Conservation (phyloP, 2,329 filamentous ascomycete genomes). For the Pezicula rhizophila region DNA sequence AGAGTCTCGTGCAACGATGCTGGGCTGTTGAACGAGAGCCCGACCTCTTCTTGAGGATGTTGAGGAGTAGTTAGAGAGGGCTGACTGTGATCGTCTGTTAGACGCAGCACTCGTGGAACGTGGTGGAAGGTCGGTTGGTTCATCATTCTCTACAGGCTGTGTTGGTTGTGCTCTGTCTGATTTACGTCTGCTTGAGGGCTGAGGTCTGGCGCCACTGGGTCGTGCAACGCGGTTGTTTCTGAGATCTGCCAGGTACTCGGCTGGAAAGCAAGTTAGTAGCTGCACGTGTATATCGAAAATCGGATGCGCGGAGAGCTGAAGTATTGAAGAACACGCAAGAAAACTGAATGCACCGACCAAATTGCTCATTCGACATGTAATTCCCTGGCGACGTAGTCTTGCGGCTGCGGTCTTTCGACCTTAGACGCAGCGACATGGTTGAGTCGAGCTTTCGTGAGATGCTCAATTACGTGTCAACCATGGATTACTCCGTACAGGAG, state of each 20-base stretch:
- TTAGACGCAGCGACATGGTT: constrained; percentile 23
- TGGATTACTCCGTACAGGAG: not conserved
- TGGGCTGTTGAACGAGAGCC: constrained; percentile 20
- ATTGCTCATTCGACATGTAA: constrained; percentile 63
- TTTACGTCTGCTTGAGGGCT: constrained; percentile 34
- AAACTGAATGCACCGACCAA: constrained; percentile 41
- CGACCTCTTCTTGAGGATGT: constrained; percentile 24
- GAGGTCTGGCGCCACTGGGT: constrained; percentile 66
- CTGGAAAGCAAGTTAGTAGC: constrained; percentile 32
- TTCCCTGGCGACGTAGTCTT: constrained; percentile 56
- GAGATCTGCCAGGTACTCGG: constrained; percentile 64
- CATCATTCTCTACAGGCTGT: not conserved
- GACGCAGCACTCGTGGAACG: constrained; percentile 23
- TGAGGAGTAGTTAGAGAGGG: constrained; percentile 23
- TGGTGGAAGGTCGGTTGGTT: constrained; percentile 12
- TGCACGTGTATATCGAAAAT: too few relatives aligned
- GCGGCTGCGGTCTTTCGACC: constrained; percentile 31
- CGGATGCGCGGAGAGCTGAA: constrained; percentile 8
- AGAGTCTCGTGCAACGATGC: not conserved
- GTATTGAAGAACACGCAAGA: constrained; percentile 6
- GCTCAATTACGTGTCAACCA: not conserved
- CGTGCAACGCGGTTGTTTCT: constrained; percentile 61
- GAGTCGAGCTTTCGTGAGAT: too few relatives aligned
- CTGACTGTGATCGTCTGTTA: constrained; percentile 22
- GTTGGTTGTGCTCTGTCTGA: constrained; percentile 28